A percentile compares a stretch with the other conserved stretches of the same genome.
These are phyloP conservation scores for Herpetomonas samuelpessoai DNA, from an alignment of 208 protist genomes.

Conservation along the genomic window DNA sequence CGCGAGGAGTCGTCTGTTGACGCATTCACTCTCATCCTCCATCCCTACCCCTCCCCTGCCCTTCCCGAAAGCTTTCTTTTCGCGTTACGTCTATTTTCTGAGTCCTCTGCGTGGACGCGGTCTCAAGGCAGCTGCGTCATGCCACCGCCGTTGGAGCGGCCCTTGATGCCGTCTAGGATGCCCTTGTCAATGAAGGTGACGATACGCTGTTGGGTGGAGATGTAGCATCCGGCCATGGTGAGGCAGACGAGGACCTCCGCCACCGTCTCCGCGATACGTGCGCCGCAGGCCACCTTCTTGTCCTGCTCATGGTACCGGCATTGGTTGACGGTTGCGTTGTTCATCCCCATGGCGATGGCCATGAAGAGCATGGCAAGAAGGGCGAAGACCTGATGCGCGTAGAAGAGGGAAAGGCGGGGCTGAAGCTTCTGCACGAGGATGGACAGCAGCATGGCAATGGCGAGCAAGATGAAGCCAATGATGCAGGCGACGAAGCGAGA, in stretches of 20 bases:
- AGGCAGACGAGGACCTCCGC: constrained; percentile 63
- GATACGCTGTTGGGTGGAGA: constrained; percentile 82
- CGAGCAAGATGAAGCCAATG: constrained; percentile 59
- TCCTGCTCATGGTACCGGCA: constrained; percentile 42
- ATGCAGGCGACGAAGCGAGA: constrained; percentile 56
- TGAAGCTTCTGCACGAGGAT: constrained; percentile 59
- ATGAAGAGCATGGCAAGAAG: constrained; percentile 67
- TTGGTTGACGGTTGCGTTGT: constrained; percentile 66
- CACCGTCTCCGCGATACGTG: constrained; percentile 60
- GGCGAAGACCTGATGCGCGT: constrained; percentile 61
- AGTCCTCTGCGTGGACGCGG: no score
- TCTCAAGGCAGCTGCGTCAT: constrained; percentile 76
- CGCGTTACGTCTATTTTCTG: no score
- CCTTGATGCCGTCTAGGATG: constrained; percentile 84
- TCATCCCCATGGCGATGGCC: constrained; percentile 77
- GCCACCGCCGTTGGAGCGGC: constrained; percentile 58
- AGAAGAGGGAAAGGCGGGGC: constrained; percentile 59
- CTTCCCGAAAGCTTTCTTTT: no score
- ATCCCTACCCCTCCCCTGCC: no score
- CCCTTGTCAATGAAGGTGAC: constrained; percentile 84
- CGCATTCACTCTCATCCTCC: no score
- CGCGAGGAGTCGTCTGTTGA: no score
- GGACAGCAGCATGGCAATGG: constrained; percentile 45
- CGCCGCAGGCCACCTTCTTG: constrained; percentile 35
- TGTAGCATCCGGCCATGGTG: constrained; percentile 62